phyloP scores from a whole-genome alignment of 2,329 filamentous ascomycete genomes.

The Geosmithia flava region DNA sequence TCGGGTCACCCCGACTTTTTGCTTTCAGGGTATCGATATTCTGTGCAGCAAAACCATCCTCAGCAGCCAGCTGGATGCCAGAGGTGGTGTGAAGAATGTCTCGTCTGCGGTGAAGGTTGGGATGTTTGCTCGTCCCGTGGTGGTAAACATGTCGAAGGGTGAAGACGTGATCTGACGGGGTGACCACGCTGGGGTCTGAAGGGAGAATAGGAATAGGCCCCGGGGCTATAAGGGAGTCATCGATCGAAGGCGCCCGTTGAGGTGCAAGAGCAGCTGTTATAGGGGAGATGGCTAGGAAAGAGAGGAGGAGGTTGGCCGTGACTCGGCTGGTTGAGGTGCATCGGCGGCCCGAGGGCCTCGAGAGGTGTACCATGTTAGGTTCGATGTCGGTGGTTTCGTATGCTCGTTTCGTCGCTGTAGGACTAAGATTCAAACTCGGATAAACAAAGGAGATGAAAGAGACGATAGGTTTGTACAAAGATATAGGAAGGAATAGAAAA shows the following conservation, averaged over 20 bases:
- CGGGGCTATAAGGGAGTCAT: conserved; percentile 1
- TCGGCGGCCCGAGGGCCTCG: conserved; percentile 6
- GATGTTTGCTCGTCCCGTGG: conserved; percentile 72
- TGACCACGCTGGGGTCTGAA: conserved; percentile 1
- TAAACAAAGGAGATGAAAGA: neutral
- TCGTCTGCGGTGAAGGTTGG: conserved; percentile 61
- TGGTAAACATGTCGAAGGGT: conserved; percentile 84
- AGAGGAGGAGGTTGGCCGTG: conserved; percentile 50
- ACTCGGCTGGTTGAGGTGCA: conserved; percentile 50
- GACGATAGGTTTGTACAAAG: neutral
- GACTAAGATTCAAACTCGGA: neutral
- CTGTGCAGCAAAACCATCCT: conserved; percentile 41
- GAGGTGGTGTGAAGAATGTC: conserved; percentile 49
- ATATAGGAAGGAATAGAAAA: neutral
- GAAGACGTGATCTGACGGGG: conserved; percentile 44
- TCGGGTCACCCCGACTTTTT: conserved; percentile 53
- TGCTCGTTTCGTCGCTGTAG: neutral
- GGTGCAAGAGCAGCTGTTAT: conserved; percentile 24
- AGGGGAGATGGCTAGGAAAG: conserved; percentile 50
- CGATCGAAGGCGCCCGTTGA: conserved; percentile 7
- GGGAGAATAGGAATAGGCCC: conserved; percentile 2
- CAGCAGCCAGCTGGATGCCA: conserved; percentile 47
- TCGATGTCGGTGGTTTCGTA: neutral
- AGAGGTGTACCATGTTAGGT: conserved; percentile 1
- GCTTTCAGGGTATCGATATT: conserved; percentile 41